A percentile compares a stretch with the other conserved stretches of the same genome.
Evolutionary conservation across 495 filamentous ascomycete species (phyloP).

Genomic region (Rostrohypoxylon terebratum): DNA sequence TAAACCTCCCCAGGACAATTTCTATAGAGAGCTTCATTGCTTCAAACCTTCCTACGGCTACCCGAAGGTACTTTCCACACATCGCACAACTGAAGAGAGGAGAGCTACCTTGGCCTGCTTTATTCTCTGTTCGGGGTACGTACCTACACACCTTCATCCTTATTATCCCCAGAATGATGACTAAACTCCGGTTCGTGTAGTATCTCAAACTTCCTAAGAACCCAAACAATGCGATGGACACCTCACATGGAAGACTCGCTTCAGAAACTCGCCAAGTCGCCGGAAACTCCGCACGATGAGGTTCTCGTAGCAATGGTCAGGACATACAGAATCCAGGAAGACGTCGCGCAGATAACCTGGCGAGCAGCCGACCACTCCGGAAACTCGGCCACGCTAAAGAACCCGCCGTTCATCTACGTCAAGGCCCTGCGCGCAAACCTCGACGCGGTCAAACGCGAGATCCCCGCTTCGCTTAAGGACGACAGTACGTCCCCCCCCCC

Average conservation of each 20-base stretch:
- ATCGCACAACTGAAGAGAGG: slow-evolving; percentile 49
- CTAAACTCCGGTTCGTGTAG: slow-evolving; percentile 36
- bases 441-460: slow-evolving; percentile 32
- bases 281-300: slow-evolving; percentile 43
- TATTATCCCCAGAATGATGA: background rate
- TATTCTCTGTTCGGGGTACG: slow-evolving; percentile 42
- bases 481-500: slow-evolving; percentile 36
- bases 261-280: slow-evolving; percentile 34
- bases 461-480: slow-evolving; percentile 33
- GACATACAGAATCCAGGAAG: slow-evolving; percentile 49
- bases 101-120: slow-evolving; percentile 46
- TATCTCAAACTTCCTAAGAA: slow-evolving; percentile 47
- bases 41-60: slow-evolving; percentile 43
- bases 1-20: slow-evolving; percentile 51
- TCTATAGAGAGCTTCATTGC: slow-evolving; percentile 36
- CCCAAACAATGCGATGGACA: slow-evolving; percentile 49
- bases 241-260: slow-evolving; percentile 50
- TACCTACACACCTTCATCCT: background rate
- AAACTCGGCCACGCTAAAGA: slow-evolving; percentile 15
- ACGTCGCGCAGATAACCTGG: slow-evolving; percentile 37
- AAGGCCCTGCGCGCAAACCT: slow-evolving; percentile 38
- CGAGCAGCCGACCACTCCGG: slow-evolving; percentile 22
- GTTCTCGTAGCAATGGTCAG: slow-evolving; percentile 50
- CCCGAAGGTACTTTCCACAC: slow-evolving; percentile 26
- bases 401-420: slow-evolving; percentile 34